Evolutionary conservation across 192 early-diverging fungal genomes (phyloP).

Genomic region (Entomortierella chlamydospora): DNA sequence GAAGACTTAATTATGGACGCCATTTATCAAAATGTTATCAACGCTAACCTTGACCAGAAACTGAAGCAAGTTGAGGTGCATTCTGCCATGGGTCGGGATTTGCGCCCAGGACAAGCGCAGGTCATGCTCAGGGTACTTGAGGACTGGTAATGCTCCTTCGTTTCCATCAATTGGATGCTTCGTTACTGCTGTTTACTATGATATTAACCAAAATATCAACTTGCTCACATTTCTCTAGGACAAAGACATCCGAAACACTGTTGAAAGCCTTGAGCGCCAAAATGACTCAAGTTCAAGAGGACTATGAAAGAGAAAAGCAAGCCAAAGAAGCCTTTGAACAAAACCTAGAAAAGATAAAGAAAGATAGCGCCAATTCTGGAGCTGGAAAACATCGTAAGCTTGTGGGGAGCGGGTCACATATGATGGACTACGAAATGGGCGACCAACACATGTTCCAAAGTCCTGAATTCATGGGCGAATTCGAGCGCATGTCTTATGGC

Average conservation of each 20-base stretch:
- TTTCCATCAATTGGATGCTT: background rate
- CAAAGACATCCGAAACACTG: conserved; percentile 66
- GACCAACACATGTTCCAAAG: conserved; percentile 47
- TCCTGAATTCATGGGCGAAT: conserved; percentile 35
- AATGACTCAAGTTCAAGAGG: conserved; percentile 62
- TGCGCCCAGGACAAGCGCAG: conserved; percentile 72
- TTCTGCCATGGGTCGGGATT: conserved; percentile 86
- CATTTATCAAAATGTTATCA: conserved; percentile 82
- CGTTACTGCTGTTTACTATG: too few relatives aligned
- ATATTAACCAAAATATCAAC: too few relatives aligned
- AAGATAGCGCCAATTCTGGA: conserved; percentile 38
- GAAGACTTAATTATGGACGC: conserved; percentile 92
- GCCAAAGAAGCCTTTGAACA: conserved; percentile 60
- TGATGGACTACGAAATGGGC: conserved; percentile 50
- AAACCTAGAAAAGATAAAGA: conserved; percentile 58
- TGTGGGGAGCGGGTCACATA: conserved; percentile 12
- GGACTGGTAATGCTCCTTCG: conserved; percentile 64
- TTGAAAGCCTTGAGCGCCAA: conserved; percentile 64
- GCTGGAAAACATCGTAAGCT: conserved; percentile 41
- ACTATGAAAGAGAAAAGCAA: conserved; percentile 51
- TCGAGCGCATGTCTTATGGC: conserved; percentile 26
- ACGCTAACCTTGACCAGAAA: conserved; percentile 87
- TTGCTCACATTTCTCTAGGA: conserved; percentile 43
- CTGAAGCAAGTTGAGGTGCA: conserved; percentile 78
- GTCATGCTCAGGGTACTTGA: conserved; percentile 65